A percentile compares a stretch with the other conserved stretches of the same genome.
Evolutionary conservation across 306 rosid genomes (phyloP).

Genomic region (Gleditsia sinensis): DNA sequence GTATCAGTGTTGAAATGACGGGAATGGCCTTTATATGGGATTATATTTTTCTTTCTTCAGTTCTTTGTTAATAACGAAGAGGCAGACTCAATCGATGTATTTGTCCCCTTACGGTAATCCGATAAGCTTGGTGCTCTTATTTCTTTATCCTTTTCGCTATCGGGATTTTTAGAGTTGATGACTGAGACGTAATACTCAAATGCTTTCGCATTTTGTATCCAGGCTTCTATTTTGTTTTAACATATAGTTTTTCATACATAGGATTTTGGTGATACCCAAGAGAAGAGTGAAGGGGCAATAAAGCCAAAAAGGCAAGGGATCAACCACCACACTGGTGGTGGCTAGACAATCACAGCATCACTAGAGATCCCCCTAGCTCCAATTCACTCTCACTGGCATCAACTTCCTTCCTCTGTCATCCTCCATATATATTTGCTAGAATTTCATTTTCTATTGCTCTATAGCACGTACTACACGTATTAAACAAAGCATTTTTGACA

Average conservation of each 20-base stretch:
- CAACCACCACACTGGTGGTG: conserved; percentile 68
- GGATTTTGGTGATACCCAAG: too few species aligned
- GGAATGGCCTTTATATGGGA: conserved; percentile 1
- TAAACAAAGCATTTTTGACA: neutral
- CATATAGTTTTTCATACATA: neutral
- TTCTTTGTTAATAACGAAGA: conserved; percentile 29
- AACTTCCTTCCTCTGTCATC: neutral
- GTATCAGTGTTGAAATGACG: conserved; percentile 19
- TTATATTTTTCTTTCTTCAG: neutral
- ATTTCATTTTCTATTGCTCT: neutral
- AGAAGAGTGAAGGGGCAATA: conserved; percentile 40
- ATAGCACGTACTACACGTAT: neutral
- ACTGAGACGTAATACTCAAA: neutral
- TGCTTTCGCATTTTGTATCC: neutral
- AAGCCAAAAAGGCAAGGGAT: conserved; percentile 44
- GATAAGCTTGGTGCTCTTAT: neutral
- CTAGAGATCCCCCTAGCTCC: conserved; percentile 78
- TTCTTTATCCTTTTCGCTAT: conserved; percentile 8
- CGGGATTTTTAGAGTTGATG: neutral
- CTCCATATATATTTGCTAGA: neutral
- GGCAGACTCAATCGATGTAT: conserved; percentile 27
- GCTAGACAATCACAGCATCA: conserved; percentile 57
- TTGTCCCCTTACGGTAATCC: conserved; percentile 15
- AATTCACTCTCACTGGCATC: conserved; percentile 71
- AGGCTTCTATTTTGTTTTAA: neutral